Evolutionary conservation across 2,329 filamentous ascomycete species (phyloP).

Genomic region (Alternaria gansuensis): DNA sequence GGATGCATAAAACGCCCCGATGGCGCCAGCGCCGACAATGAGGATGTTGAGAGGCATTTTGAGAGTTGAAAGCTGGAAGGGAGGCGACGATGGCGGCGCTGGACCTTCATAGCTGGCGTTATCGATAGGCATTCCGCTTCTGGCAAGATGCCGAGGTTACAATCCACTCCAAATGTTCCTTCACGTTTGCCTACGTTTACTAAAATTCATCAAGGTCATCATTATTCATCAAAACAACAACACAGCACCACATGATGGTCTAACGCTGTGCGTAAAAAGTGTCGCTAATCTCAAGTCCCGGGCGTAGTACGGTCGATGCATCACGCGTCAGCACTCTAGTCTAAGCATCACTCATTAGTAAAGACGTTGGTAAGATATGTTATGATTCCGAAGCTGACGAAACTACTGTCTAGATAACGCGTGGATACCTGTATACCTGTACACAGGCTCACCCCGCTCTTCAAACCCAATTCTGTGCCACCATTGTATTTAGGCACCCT

Average conservation of each 20-base stretch:
- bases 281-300: too few relatives aligned
- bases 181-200: neutral
- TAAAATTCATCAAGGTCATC: neutral
- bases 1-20: conserved; percentile 77
- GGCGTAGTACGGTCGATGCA: too few relatives aligned
- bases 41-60: conserved; percentile 63
- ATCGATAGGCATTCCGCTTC: conserved; percentile 24
- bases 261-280: too few relatives aligned
- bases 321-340: too few relatives aligned
- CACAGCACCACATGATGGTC: too few relatives aligned
- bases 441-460: too few relatives aligned
- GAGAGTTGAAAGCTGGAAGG: neutral
- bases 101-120: conserved; percentile 2
- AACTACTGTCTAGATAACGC: too few relatives aligned
- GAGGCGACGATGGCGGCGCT: conserved; percentile 2
- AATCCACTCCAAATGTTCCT: neutral
- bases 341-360: too few relatives aligned
- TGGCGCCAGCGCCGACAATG: conserved; percentile 74
- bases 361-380: too few relatives aligned
- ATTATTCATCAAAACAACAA: too few relatives aligned
- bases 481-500: neutral
- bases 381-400: too few relatives aligned
- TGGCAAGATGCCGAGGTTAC: neutral
- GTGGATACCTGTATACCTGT: too few relatives aligned
- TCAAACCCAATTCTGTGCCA: neutral